A percentile compares a stretch with the other conserved stretches of the same genome.
Evolutionary conservation across 2,329 filamentous ascomycete species (phyloP).

Genomic region (Colletotrichum sp.): DNA sequence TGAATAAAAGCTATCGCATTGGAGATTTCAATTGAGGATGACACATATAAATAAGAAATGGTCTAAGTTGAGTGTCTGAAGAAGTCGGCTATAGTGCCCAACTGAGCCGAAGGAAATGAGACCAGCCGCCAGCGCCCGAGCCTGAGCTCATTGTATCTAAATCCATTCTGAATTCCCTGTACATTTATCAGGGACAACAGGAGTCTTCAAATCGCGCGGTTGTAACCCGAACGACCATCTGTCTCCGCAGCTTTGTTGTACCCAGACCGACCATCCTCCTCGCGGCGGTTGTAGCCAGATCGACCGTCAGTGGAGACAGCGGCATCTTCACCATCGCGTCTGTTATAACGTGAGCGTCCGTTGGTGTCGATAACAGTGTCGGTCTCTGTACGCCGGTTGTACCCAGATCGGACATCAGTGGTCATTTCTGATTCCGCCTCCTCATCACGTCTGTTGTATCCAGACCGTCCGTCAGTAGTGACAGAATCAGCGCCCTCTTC

Average conservation of each 20-base stretch:
- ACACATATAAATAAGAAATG: neutral
- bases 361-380: neutral
- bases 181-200: fast-evolving
- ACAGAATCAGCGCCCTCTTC: neutral
- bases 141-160: neutral
- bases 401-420: neutral
- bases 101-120: neutral
- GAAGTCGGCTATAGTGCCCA: neutral
- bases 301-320: neutral
- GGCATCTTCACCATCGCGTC: neutral
- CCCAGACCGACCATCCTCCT: neutral
- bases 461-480: neutral
- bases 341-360: neutral
- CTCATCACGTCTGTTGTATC: neutral
- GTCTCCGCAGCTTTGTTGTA: neutral
- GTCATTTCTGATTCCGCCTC: neutral
- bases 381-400: neutral
- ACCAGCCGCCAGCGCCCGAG: neutral
- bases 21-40: neutral
- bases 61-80: neutral
- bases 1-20: neutral
- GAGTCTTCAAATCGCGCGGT: neutral
- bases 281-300: neutral
- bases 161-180: neutral
- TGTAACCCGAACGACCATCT: neutral